These are phyloP conservation scores for Pholiota microspora DNA, from an alignment of 768 basidiomycete species.

Conservation along the genomic window DNA sequence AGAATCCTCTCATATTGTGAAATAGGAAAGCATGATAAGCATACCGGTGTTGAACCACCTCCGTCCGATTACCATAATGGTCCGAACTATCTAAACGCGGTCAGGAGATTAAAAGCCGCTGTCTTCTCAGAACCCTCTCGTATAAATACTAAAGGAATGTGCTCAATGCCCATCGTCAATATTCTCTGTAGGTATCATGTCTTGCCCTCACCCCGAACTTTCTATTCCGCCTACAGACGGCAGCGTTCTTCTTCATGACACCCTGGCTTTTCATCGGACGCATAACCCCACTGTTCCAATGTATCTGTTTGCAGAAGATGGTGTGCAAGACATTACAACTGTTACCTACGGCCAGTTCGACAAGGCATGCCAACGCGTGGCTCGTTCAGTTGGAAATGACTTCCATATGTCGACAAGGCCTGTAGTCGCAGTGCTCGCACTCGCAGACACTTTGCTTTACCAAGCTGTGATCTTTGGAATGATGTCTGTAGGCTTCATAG, in stretches of 20 bases:
- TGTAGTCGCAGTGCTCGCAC: conserved; percentile 31
- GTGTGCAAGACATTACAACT: conserved; percentile 13
- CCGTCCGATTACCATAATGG: not conserved
- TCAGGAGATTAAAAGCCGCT: not conserved
- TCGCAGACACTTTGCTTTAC: conserved; percentile 26
- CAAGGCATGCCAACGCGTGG: conserved; percentile 28
- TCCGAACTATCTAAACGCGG: not conserved
- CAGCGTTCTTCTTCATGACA: conserved; percentile 10
- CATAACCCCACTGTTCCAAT: conserved; percentile 19
- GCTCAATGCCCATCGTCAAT: not conserved
- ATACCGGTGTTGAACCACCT: not conserved
- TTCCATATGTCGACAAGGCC: conserved; percentile 18
- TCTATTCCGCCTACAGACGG: conserved; percentile 5
- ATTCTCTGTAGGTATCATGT: not conserved
- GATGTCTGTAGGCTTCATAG: conserved; percentile 25
- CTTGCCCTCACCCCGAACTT: not conserved
- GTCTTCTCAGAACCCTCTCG: not conserved
- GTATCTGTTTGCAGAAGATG: conserved; percentile 18
- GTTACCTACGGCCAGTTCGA: conserved; percentile 14
- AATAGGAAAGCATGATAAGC: too few relatives aligned
- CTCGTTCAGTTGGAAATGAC: conserved; percentile 20
- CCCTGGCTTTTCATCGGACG: conserved; percentile 20
- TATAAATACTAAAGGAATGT: not conserved
- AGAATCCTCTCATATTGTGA: too few relatives aligned
- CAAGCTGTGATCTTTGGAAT: conserved; percentile 25